phyloP scores from a whole-genome alignment of 108 stramenopile species.

The Fistulifera pelliculosa region DNA sequence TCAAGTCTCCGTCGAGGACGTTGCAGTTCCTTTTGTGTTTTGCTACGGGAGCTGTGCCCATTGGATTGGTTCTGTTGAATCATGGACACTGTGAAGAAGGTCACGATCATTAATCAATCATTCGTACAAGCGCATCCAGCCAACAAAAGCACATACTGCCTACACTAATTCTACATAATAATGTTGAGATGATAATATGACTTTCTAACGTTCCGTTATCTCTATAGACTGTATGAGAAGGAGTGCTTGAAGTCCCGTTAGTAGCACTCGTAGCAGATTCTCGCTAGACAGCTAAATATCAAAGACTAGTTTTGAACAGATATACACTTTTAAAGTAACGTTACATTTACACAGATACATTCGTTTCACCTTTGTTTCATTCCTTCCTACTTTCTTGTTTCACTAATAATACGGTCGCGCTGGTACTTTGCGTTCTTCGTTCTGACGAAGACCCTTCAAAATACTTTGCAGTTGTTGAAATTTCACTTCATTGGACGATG shows the following conservation, averaged over 20 bases:
- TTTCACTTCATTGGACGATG: constrained; percentile 2
- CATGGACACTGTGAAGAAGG: constrained; percentile 65
- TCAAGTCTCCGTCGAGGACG: constrained; percentile 16
- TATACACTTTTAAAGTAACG: too few species aligned
- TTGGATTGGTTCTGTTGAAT: constrained; percentile 76
- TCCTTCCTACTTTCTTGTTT: background rate
- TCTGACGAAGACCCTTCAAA: constrained; percentile 6
- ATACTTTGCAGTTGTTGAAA: constrained; percentile 9
- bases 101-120: constrained; percentile 3
- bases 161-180: too few species aligned
- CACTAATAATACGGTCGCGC: background rate
- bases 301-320: too few species aligned
- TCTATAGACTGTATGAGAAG: too few species aligned
- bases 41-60: constrained; percentile 55
- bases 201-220: too few species aligned
- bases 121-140: constrained; percentile 3
- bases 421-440: constrained; percentile 1
- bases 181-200: too few species aligned
- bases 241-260: too few species aligned
- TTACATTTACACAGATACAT: background rate
- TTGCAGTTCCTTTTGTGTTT: constrained; percentile 33
- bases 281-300: too few species aligned
- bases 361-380: background rate
- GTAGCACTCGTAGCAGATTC: too few species aligned
- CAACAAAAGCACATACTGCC: too few species aligned